Percentiles rank a stretch among this genome's conserved stretches.
These are phyloP conservation scores for Gelatoporia subvermispora DNA, from an alignment of 768 basidiomycete species.

Conservation along the genomic window DNA sequence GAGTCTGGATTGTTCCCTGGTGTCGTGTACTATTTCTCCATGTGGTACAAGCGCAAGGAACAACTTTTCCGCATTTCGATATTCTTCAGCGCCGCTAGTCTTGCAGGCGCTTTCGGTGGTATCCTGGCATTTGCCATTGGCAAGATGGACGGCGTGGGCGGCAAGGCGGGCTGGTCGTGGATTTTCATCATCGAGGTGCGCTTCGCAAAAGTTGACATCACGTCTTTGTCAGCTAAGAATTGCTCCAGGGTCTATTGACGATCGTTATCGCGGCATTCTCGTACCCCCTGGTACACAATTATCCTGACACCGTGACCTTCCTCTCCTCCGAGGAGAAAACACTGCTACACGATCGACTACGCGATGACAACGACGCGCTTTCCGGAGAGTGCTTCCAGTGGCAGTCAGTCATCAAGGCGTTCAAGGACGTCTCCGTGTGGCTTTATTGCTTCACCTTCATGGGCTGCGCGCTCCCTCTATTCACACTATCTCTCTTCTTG, in stretches of 20 bases:
- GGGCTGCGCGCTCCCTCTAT: constrained; percentile 3
- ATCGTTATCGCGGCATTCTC: constrained; percentile 9
- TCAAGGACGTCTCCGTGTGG: constrained; percentile 3
- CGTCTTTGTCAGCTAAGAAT: neutral
- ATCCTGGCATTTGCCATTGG: constrained; percentile 29
- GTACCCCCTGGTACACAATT: constrained; percentile 11
- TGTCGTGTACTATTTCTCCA: constrained; percentile 37
- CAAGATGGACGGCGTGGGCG: constrained; percentile 23
- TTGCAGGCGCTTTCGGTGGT: constrained; percentile 28
- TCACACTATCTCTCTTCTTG: constrained; percentile 3
- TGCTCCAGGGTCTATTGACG: constrained; percentile 3
- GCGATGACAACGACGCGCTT: constrained; percentile 4
- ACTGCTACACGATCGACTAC: constrained; percentile 1
- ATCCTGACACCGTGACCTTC: constrained; percentile 14
- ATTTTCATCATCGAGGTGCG: constrained; percentile 40
- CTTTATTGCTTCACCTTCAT: constrained; percentile 5
- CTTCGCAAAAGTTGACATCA: neutral
- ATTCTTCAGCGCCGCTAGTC: constrained; percentile 27
- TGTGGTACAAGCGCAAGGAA: constrained; percentile 37
- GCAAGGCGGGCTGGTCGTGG: constrained; percentile 26
- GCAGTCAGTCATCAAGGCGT: neutral
- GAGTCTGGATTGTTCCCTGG: constrained; percentile 42
- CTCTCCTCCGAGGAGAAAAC: constrained; percentile 10
- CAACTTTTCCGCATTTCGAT: constrained; percentile 25
- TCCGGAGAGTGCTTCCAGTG: constrained; percentile 2